Evolutionary conservation across 2,329 filamentous ascomycete genomes (phyloP), one percentile per base, ranked within the genome.

Genomic region (Nigrospora sphaerica): DNA sequence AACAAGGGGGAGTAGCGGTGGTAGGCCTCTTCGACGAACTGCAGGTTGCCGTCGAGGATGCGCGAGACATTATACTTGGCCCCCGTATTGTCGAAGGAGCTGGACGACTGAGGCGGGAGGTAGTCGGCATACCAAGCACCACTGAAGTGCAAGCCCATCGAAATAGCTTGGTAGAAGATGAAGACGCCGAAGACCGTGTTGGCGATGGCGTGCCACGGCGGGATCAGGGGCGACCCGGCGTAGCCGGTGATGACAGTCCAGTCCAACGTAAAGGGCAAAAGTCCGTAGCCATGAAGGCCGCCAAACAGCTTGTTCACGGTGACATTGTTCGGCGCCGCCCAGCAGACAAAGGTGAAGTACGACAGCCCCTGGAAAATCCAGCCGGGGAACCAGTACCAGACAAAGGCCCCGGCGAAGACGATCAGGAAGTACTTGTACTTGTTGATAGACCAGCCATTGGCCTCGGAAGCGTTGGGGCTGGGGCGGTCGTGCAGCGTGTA

Each of bases 11-110:
- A 78, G 50, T 78, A 82, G 2, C 61, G 58, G 32, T 68, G 61
- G 54, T 81, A 82, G 1, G 72, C 73, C 2, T 67, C 66, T 23
- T 72, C 57, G 50, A 81, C 68, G n/a, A 83, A 69, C 0, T 69
- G 74, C 46, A 71, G 65, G 28, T 72, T 63, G 1, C 63, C 50
- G 19, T 69, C 71, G 6, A 83, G 67, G 17, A 82, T 77, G 3
- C 69, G 69, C 12, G 62, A 64, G 12, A 79, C 71, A 18, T 78
- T 70, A 54, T 81, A 82, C 1, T 60, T 42, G 1, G 56, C 56
- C 11, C 73, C 77, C 0, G 71, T 77, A 48, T 82, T 82, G 60
- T 83, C 78, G 49, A 75, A 82, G 0, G 72, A 72, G 39, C 70
- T 66, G 32, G 44, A 35, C 16, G 42, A 44, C 33, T 44, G 42